Evolutionary conservation across 306 rosid species (phyloP).

Genomic region (Vicia villosa): DNA sequence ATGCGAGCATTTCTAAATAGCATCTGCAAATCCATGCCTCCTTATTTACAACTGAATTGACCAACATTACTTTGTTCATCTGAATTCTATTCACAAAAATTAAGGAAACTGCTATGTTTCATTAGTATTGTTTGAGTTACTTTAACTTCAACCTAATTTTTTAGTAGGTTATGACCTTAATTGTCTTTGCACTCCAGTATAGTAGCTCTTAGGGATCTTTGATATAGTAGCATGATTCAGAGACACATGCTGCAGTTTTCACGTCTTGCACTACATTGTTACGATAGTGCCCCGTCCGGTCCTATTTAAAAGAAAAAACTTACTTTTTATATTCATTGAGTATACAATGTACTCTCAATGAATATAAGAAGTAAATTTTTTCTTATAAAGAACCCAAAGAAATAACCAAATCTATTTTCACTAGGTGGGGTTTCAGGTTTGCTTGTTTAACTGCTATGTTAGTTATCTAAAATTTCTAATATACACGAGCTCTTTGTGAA

Average conservation of each 20-base stretch:
- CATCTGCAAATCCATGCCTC: neutral
- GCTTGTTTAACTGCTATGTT: neutral
- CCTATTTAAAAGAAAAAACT: no score
- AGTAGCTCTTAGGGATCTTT: constrained; percentile 1
- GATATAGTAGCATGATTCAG: neutral
- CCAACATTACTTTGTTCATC: neutral
- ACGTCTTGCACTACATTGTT: neutral
- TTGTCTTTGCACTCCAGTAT: neutral
- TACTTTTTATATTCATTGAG: no score
- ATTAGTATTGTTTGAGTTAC: constrained; percentile 7
- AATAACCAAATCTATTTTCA: neutral
- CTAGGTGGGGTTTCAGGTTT: no score
- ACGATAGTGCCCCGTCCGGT: neutral
- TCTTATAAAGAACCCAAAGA: no score
- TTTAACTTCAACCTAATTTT: constrained; percentile 1
- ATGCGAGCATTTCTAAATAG: neutral
- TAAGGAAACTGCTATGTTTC: neutral
- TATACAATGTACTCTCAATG: no score
- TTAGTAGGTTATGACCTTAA: neutral
- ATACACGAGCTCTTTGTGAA: neutral
- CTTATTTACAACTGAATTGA: neutral
- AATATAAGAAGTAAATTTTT: no score
- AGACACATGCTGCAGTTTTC: constrained; percentile 14
- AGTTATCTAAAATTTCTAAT: neutral
- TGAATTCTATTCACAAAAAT: neutral